phyloP scores from a whole-genome alignment of 2,329 filamentous ascomycete genomes.

The Aspergillus pseudoterreus region DNA sequence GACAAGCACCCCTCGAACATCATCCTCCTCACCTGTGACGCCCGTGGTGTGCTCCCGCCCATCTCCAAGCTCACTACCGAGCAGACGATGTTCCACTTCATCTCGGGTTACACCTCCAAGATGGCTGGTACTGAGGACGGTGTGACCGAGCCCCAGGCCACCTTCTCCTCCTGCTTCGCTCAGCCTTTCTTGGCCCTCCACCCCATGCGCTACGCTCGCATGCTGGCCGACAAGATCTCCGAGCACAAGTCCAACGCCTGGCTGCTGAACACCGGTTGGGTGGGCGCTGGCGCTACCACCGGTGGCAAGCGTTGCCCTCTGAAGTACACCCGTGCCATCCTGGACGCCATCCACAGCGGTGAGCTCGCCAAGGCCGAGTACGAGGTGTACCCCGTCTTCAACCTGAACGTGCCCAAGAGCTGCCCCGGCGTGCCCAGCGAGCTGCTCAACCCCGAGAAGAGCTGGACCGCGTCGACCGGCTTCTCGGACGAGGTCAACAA shows the following conservation, averaged over 20 bases:
- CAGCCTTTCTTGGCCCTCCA: slow-evolving; percentile 98
- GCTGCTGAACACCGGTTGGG: slow-evolving; percentile 98
- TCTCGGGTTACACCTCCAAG: slow-evolving; percentile 99
- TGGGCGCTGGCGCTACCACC: slow-evolving; percentile 83
- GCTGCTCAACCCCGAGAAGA: slow-evolving; percentile 89
- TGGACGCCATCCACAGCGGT: slow-evolving; percentile 96
- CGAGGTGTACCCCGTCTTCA: slow-evolving; percentile 95
- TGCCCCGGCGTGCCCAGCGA: slow-evolving; percentile 87
- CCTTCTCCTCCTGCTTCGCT: slow-evolving; percentile 98
- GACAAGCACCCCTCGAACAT: slow-evolving; percentile 91
- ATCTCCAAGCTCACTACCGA: slow-evolving; percentile 94
- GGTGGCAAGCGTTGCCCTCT: slow-evolving; percentile 96
- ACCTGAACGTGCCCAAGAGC: slow-evolving; percentile 88
- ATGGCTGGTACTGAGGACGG: slow-evolving; percentile 99
- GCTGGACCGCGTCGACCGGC: slow-evolving; percentile 79
- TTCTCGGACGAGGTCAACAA: slow-evolving; percentile 88
- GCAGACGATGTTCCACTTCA: slow-evolving; percentile 99
- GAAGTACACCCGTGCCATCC: slow-evolving; percentile 97
- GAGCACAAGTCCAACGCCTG: slow-evolving; percentile 93
- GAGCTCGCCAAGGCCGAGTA: slow-evolving; percentile 91
- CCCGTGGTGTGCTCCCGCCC: slow-evolving; percentile 91
- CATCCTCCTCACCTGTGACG: slow-evolving; percentile 95
- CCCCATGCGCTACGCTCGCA: slow-evolving; percentile 98
- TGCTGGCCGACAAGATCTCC: slow-evolving; percentile 98
- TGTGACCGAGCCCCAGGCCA: slow-evolving; percentile 93